Percentiles rank a stretch among this genome's conserved stretches.
These are phyloP conservation scores for Jimgerdemannia flammicorona DNA, from an alignment of 192 early-diverging fungal genomes.

Conservation along the genomic window DNA sequence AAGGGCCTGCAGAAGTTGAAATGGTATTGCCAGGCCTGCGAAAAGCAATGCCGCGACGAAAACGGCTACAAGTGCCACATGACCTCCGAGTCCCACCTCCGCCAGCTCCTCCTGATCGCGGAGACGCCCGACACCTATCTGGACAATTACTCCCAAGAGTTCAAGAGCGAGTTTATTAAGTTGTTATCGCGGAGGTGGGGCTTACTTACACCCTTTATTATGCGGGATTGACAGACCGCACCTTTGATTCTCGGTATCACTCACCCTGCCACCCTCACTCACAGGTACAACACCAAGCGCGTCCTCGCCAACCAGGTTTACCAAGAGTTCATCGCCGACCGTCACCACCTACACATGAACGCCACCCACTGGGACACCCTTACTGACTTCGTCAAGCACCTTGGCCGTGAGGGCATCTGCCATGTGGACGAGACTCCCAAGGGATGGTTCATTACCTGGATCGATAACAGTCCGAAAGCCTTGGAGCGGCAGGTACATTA, in stretches of 20 bases:
- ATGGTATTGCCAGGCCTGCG: constrained; percentile 95
- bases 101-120: constrained; percentile 87
- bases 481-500: constrained; percentile 64
- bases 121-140: constrained; percentile 75
- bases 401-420: constrained; percentile 81
- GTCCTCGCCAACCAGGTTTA: constrained; percentile 94
- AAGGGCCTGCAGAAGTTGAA: constrained; percentile 88
- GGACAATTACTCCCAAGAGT: constrained; percentile 74
- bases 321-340: constrained; percentile 92
- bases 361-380: constrained; percentile 90
- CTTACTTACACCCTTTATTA: too few species aligned
- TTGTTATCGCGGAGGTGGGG: constrained; percentile 67
- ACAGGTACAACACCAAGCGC: constrained; percentile 71
- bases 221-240: too few species aligned
- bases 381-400: constrained; percentile 80
- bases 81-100: constrained; percentile 84
- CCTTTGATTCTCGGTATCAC: constrained; percentile 2
- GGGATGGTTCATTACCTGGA: constrained; percentile 88
- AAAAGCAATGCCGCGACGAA: constrained; percentile 87
- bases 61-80: constrained; percentile 97
- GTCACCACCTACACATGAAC: constrained; percentile 96
- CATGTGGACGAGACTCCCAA: constrained; percentile 88
- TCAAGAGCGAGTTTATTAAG: constrained; percentile 80
- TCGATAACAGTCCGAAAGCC: constrained; percentile 87
- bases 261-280: not conserved